Base-by-base conservation (phyloP, 148 eudicot species). In the Linanthus parryae region DNA sequence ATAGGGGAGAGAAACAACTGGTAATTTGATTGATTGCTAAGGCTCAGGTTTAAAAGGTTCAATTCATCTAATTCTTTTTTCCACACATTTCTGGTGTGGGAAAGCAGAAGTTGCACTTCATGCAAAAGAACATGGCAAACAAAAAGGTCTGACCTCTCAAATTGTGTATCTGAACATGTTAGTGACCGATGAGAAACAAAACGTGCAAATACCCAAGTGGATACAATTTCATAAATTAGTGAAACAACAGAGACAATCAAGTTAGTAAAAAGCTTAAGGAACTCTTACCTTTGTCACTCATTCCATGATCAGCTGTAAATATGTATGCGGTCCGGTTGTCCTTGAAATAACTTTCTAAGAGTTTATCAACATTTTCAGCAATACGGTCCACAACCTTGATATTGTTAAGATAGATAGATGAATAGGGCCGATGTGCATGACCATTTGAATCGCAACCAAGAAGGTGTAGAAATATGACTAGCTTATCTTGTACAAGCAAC, bases 381-480 rank as follows among this genome's bases (percentile, higher is more conserved):
- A 92, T 87, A 27, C 40, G 53, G 70, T 92, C 96, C 54, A 92
- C 94, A 65, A 92, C 96, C 69, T 84, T 92, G 33, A 92, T 90
- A 63, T 92, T 92, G 61, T 88, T 92, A 55, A 88, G 96, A 72
- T 92, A 92, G 66, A 82, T 84, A 51, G 86, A 67, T 25, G 99
- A 88, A 76, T 61, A 87, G 21, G 99, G 99, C 58, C 91, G 83
- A 70, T 92, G 96, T 62, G 96, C 94, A 72, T 84, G 96, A 56
- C 99, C 99, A 72, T 88, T 92, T 44, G 85, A 77, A 80, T 92
- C 99, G 72, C 99, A 92, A 45, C 99, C 99, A 72, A 87, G 85
- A 23, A 92, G 78, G 70, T 92, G 99, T 21, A 92, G 65, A 63
- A 92, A 92, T 42, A 92, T 52, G 55, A 77, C 84, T 30, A 81